Evolutionary conservation across 352 stramenopile species (phyloP), one percentile per base, ranked within the genome.

Genomic region (Phytopythium sindhum): DNA sequence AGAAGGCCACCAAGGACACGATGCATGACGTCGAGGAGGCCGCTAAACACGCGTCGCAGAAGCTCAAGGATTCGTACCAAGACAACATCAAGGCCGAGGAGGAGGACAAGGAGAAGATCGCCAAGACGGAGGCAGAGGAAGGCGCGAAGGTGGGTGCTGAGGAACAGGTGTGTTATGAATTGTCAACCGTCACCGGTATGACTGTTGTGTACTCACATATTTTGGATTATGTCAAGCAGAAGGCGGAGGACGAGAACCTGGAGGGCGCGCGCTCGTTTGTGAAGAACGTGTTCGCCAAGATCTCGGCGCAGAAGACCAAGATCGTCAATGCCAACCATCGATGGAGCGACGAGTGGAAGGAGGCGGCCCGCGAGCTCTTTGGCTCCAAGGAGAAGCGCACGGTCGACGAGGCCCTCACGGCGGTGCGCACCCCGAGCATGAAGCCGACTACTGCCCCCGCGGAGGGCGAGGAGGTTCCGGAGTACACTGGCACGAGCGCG

Each of bases 301-400:
- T 91, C 50, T 65, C 66, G 15, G 67, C 74, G 17, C 73, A 86
- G 61, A 82, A 75, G 57, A 79, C 77, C 68, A 94, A 81, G 63
- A 71, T 94, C 31, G 80, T 89, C 28, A 74, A 84, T 61, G 69
- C 74, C 15, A 78, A 70, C 51, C 73, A 68, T 28, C 75, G 84
- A 50, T 72, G 78, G 72, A 81, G 79, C 23, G 80, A 90, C 2
- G 81, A 90, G 60, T 91, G 84, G 77, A 86, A 80, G 31, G 75
- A 87, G 35, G 80, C 86, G 2, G 81, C 83, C 0, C 80, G 86
- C n/a, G 83, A 93, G 64, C 77, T 95, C 21, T 93, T 95, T 65
- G 86, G 86, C 17, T 78, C 76, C 28, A 82, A 78, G 51, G 84
- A 91, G 70, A 88, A 86, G 62, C 71, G 74, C 42, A 85, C 82